Conservation (phyloP, 495 filamentous ascomycete species). For the Poronia punctata region DNA sequence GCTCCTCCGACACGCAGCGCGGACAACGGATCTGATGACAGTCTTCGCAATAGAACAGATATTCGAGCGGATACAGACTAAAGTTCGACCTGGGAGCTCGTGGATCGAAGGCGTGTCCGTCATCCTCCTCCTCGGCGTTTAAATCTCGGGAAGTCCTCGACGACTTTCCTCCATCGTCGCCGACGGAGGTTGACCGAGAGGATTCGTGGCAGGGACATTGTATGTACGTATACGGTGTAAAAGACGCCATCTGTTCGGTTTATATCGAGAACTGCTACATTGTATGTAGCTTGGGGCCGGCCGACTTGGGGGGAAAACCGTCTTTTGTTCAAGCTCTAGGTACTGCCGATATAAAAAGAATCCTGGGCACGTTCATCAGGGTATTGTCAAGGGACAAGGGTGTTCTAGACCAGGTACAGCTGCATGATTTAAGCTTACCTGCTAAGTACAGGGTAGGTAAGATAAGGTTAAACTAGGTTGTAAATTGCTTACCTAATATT, state of each 20-base stretch:
- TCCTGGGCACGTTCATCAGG: too few relatives aligned
- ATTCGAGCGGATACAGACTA: constrained; percentile 87
- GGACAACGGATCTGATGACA: constrained; percentile 93
- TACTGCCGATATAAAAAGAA: too few relatives aligned
- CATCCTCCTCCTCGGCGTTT: constrained; percentile 61
- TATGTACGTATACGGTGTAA: constrained; percentile 85
- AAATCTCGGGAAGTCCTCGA: constrained; percentile 26
- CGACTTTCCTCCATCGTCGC: constrained; percentile 29
- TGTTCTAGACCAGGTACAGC: too few relatives aligned
- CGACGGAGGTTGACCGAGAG: constrained; percentile 33
- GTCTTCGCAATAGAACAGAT: constrained; percentile 91
- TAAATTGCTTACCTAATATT: too few relatives aligned
- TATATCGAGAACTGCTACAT: constrained; percentile 19
- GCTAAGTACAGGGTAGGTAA: too few relatives aligned
- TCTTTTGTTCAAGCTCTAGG: too few relatives aligned
- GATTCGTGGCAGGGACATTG: constrained; percentile 82
- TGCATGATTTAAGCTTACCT: too few relatives aligned
- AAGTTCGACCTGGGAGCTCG: constrained; percentile 76
- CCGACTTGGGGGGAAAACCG: too few relatives aligned
- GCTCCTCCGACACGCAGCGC: constrained; percentile 84
- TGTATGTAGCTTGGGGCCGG: too few relatives aligned
- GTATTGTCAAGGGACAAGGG: too few relatives aligned
- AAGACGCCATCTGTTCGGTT: constrained; percentile 57
- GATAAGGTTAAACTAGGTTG: too few relatives aligned
- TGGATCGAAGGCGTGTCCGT: constrained; percentile 80